Base-by-base conservation (phyloP, 129 eudicot genomes). In the Rutidosis leptorrhynchoides region DNA sequence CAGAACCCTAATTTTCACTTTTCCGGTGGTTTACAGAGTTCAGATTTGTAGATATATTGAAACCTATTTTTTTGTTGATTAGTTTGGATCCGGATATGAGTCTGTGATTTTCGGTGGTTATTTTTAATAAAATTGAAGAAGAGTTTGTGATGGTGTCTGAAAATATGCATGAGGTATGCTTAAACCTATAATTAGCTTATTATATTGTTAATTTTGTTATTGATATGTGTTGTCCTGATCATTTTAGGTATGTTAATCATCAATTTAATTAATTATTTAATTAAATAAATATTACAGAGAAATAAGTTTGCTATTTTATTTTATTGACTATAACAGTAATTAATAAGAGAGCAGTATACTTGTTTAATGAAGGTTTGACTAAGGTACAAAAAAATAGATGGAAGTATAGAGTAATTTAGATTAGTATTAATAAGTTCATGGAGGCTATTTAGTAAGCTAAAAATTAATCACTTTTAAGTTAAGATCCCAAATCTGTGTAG, bases 131-230 rank as follows among this genome's bases (percentile, higher is more conserved):
- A 69, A 23, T 3, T 24, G 12, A 49, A 49, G 68, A 51, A 73
- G 81, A 32, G 57, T 59, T 58, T 7, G 17, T 46, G 64, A 73
- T 81, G 87, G 83, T 62, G 76, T 79, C 82, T 81, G 81, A 85
- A 76, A 83, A 70, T 72, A 75, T 79, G 78, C 74, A 54, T 81
- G 65, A 81, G 95, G 95, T 87, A 75, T 72, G 83, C 19, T 12
- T 16, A 48, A 5, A 35, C 48, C 55, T 57, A 1, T 28, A 7
- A 2, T n/a, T 29, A 16, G 46, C 24, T 37, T n/a, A 45, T 58
- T 0, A 8, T 1, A 37, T 48, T 48, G n/a, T 48, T 48, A n/a
- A 48, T 48, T n/a, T n/a, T 49, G 2, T 17, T 35, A 35, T 35
- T 9, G 45, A 62, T 70, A 58, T 29, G 42, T 30, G 20, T 29